Evolutionary conservation across 2,329 filamentous ascomycete species (phyloP), one percentile per base, ranked within the genome.

Genomic region (Sphaerostilbella broomeana): DNA sequence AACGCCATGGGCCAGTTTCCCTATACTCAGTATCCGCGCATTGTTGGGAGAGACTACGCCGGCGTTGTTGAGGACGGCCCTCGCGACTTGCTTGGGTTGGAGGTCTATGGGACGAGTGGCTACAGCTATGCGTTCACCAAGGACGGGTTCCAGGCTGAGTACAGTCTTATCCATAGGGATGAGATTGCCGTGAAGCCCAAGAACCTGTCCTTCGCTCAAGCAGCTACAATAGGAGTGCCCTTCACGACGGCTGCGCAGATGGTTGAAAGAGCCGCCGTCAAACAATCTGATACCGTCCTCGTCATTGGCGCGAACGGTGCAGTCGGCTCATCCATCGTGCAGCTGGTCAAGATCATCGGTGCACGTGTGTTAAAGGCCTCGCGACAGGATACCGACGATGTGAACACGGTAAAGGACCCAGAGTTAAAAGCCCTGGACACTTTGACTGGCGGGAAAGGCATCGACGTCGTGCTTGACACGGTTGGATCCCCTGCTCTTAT

Each of bases 101-200:
- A 42, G 18, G 42, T 44, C 5, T 44, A 41, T 13, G 42, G 42
- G 13, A 44, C 42, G 17, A 44, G 42, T 11, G 42, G 42, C 12
- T n/a, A 28, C 13, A 34, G 16, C 7, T 40, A 44, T 27, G 42
- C 42, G n/a, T 44, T 44, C 16, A 44, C 30, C 26, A 34, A 32
- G 19, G 42, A 44, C 19, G 42, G 42, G 2, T 44, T 44, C 16
- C 42, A 44, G 33, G 42, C 42, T 6, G 42, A 44, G 28, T 44
- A 44, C 19, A 32, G 32, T 13, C 38, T 44, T 4, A 20, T 42
- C 5, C 42, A 36, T 9, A 27, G 42, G 15, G 31, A 36, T 0
- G 38, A 40, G 6, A 29, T 44, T 19, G 32, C 33, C 9, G n/a
- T 35, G 28, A 44, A 44, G 42, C 42, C 42, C 21, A 37, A 37